Evolutionary conservation across 1,284 basidiomycete species (phyloP), one percentile per base, ranked within the genome.

Genomic region (Polyporus tsugae): DNA sequence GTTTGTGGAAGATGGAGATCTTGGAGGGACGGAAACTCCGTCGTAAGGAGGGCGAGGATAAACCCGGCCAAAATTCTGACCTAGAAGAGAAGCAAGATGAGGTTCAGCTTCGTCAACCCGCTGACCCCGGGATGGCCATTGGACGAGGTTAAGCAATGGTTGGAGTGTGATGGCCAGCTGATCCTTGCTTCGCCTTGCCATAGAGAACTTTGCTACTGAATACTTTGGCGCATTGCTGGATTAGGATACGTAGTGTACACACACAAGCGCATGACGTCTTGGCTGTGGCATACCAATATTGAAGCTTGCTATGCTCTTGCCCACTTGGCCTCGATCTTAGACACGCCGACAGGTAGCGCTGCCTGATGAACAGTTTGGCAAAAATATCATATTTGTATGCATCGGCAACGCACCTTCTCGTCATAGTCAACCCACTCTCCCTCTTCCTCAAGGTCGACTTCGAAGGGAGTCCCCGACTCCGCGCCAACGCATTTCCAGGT

Each of bases 341-440:
- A 89, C 17, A 94, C 81, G 25, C 89, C 84, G 36, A 94, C 91
- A 9, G 92, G 90, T 17, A 86, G 76, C 36, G 83, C 80, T 25
- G 86, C 83, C 93, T 94, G 72, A 6, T 15, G 5, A 6, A n/a
- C 60, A 62, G 52, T 60, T 17, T 25, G 25, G 38, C 35, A n/a
- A n/a, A n/a, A 49, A 36, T 36, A 38, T 22, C 39, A 10, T 38
- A 19, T 19, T 39, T 11, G 13, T 33, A 46, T 25, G 10, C 22
- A 25, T 19, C 41, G 6, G 58, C 4, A 52, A 70, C 78, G 62
- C 62, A 90, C 93, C 85, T 93, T 92, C 77, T 94, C 93, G 74
- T 95, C 93, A 72, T 95, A 95, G 73, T 94, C 93, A 13, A 84
- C 85, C 93, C 93, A 95, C 79, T 93, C 91, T 13, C 82, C 85